Evolutionary conservation across 495 filamentous ascomycete genomes (phyloP).

Genomic region (Aspergillus leporis): DNA sequence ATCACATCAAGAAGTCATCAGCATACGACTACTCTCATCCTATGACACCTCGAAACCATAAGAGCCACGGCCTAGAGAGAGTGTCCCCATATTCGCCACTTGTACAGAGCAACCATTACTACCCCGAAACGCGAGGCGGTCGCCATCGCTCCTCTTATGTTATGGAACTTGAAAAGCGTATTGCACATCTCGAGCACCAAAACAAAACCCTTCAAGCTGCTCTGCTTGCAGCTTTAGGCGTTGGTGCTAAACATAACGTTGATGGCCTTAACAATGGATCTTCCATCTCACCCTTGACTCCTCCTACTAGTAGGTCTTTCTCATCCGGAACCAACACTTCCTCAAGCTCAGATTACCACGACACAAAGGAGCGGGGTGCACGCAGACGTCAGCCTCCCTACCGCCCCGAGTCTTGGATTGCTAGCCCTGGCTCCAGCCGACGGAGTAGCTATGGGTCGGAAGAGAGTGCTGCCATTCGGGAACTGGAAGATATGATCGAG

Average conservation of each 20-base stretch:
- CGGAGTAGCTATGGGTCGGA: constrained; percentile 20
- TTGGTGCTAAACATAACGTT: constrained; percentile 30
- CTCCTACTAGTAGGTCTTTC: constrained; percentile 18
- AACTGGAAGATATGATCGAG: constrained; percentile 42
- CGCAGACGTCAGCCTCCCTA: constrained; percentile 10
- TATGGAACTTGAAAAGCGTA: constrained; percentile 36
- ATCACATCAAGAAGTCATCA: constrained; percentile 11
- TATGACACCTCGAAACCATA: constrained; percentile 30
- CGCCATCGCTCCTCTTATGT: constrained; percentile 18
- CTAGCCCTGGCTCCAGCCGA: constrained; percentile 18
- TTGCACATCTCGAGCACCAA: constrained; percentile 44
- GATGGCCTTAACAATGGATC: constrained; percentile 27
- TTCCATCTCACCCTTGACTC: constrained; percentile 21
- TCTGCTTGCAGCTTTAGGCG: constrained; percentile 42
- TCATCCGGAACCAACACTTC: constrained; percentile 21
- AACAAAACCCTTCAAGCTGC: constrained; percentile 50
- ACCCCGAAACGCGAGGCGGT: constrained; percentile 24
- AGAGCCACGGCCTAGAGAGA: constrained; percentile 22
- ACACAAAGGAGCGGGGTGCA: neutral
- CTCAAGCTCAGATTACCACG: constrained; percentile 13
- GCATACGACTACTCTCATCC: constrained; percentile 12
- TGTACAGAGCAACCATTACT: constrained; percentile 25
- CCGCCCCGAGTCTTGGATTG: constrained; percentile 39
- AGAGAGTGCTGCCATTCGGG: constrained; percentile 26
- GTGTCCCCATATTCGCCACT: constrained; percentile 27